These are phyloP conservation scores for Bryoglossum gracile DNA, from an alignment of 495 filamentous ascomycete genomes.

Conservation along the genomic window DNA sequence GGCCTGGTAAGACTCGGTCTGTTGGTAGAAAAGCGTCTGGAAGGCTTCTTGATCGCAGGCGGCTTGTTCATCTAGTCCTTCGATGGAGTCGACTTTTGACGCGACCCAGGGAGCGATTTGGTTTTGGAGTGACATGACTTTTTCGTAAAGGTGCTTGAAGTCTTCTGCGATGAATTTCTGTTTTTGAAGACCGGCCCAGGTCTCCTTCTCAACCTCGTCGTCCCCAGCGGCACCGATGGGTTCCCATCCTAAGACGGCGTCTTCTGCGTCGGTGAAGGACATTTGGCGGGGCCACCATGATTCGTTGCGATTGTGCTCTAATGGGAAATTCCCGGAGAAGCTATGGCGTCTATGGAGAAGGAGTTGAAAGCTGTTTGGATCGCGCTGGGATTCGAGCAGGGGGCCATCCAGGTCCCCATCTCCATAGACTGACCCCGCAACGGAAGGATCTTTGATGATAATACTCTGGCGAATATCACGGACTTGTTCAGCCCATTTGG, in stretches of 20 bases:
- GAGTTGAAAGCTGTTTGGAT: conserved; percentile 20
- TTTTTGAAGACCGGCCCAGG: conserved; percentile 31
- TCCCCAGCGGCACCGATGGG: conserved; percentile 25
- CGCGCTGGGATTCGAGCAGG: conserved; percentile 31
- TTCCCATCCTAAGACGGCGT: conserved; percentile 69
- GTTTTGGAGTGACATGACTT: conserved; percentile 41
- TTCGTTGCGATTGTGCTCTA: conserved; percentile 38
- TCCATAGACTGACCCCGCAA: conserved; percentile 36
- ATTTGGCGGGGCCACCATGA: conserved; percentile 70
- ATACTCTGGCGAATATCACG: conserved; percentile 17
- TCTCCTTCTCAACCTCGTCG: conserved; percentile 19
- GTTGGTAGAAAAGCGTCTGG: conserved; percentile 61
- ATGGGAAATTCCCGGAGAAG: conserved; percentile 31
- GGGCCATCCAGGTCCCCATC: conserved; percentile 38
- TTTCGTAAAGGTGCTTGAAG: conserved; percentile 48
- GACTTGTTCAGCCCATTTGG: conserved; percentile 20
- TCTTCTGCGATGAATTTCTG: conserved; percentile 50
- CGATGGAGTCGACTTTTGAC: conserved; percentile 52
- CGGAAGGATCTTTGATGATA: conserved; percentile 27
- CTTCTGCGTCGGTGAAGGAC: conserved; percentile 85
- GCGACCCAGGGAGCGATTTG: conserved; percentile 59
- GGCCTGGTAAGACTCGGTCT: conserved; percentile 53
- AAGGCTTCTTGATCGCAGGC: conserved; percentile 56
- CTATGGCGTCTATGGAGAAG: conserved; percentile 44
- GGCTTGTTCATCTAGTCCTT: conserved; percentile 53